A percentile compares a stretch with the other conserved stretches of the same genome.
Conservation (phyloP, 306 rosid genomes). For the Fragaria nilgerrensis region DNA sequence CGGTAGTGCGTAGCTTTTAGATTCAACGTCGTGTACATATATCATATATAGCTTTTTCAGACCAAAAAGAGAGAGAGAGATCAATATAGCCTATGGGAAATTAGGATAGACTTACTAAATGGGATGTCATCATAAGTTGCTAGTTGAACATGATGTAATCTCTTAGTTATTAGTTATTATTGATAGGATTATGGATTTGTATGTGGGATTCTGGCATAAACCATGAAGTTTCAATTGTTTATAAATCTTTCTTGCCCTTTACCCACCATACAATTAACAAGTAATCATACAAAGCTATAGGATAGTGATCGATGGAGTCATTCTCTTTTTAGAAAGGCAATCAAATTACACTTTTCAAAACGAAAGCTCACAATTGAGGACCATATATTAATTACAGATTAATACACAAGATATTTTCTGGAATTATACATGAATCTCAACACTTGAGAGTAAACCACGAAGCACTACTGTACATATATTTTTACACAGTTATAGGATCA, state of each 20-base stretch:
- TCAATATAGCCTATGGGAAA: background rate
- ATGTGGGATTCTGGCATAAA: background rate
- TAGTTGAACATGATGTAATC: background rate
- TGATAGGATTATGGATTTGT: background rate
- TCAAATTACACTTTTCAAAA: background rate
- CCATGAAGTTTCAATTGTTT: background rate
- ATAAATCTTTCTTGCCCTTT: background rate
- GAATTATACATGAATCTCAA: background rate
- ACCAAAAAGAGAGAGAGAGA: too few species aligned
- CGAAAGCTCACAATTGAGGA: background rate
- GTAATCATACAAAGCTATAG: background rate
- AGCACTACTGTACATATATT: background rate
- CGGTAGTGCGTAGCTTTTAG: background rate
- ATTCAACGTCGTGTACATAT: background rate
- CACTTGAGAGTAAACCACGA: background rate
- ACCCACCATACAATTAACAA: background rate
- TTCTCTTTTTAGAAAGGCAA: background rate
- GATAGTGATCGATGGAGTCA: background rate
- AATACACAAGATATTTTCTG: too few species aligned
- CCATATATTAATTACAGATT: too few species aligned
- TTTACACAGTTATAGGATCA: background rate
- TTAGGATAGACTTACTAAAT: background rate
- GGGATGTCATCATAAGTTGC: background rate
- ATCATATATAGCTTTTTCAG: too few species aligned
- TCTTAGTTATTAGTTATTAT: background rate